Percentiles rank a stretch among this genome's conserved stretches.
These are phyloP conservation scores for Magnaporthiopsis rhizophila DNA, from an alignment of 2,329 filamentous ascomycete species.

Conservation along the genomic window DNA sequence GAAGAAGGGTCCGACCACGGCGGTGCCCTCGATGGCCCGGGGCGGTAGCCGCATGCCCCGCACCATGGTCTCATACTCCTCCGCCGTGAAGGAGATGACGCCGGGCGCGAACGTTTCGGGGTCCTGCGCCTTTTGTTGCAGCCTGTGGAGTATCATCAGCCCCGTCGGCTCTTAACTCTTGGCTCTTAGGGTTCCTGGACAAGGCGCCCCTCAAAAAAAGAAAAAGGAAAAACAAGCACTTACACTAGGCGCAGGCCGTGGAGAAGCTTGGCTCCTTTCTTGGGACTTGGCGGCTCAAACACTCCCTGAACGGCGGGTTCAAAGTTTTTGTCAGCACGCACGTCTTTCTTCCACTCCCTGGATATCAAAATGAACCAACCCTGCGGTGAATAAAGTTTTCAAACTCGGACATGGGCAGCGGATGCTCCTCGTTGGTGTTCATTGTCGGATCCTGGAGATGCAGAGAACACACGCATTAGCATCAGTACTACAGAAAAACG, in stretches of 20 bases:
- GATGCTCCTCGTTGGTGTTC: conserved; percentile 43
- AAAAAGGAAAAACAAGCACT: not conserved
- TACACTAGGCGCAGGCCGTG: conserved; percentile 49
- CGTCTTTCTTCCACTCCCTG: not conserved
- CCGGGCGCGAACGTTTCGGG: conserved; percentile 50
- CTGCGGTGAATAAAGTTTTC: conserved; percentile 44
- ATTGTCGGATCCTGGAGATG: conserved; percentile 37
- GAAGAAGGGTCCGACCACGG: conserved; percentile 55
- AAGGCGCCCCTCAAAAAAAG: not conserved
- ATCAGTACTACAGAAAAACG: not conserved
- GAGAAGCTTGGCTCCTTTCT: conserved; percentile 34
- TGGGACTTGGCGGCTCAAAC: conserved; percentile 38
- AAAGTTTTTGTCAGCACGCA: conserved; percentile 1
- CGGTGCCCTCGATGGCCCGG: conserved; percentile 49
- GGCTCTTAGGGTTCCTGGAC: not conserved
- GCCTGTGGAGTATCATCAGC: conserved; percentile 24
- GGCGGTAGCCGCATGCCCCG: conserved; percentile 44
- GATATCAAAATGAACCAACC: conserved; percentile 29
- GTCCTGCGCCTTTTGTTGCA: conserved; percentile 48
- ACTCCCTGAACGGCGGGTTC: conserved; percentile 33
- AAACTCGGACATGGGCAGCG: conserved; percentile 46
- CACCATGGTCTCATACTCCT: conserved; percentile 48
- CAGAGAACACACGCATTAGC: not conserved
- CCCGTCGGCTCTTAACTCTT: conserved; percentile 7
- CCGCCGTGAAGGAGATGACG: conserved; percentile 43